Percentiles rank a stretch among this genome's conserved stretches.
Conservation (phyloP, 371 early-diverging fungal genomes). For the Mortierella sp. region DNA sequence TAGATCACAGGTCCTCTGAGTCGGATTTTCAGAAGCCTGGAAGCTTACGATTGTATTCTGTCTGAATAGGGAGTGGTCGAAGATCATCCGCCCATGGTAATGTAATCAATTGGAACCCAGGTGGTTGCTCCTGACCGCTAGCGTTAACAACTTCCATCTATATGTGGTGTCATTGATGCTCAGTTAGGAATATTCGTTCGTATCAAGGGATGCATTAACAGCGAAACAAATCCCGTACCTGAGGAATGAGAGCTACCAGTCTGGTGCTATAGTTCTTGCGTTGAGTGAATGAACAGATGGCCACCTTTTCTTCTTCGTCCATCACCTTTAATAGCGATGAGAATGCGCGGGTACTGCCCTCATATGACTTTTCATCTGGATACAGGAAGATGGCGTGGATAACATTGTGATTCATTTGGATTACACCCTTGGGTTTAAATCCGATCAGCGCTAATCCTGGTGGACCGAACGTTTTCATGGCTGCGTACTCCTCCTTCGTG, state of each 20-base stretch:
- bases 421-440: slow-evolving; percentile 62
- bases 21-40: not conserved
- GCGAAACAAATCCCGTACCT: slow-evolving; percentile 56
- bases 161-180: not conserved
- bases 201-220: not conserved
- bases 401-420: slow-evolving; percentile 69
- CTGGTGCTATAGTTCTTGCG: slow-evolving; percentile 64
- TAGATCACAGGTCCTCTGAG: not conserved
- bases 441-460: slow-evolving; percentile 75
- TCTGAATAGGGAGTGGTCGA: slow-evolving; percentile 60
- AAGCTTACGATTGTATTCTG: slow-evolving; percentile 39
- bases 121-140: slow-evolving; percentile 60
- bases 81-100: slow-evolving; percentile 82
- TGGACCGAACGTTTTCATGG: slow-evolving; percentile 50
- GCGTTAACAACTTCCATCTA: slow-evolving; percentile 44
- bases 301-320: slow-evolving; percentile 65
- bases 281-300: slow-evolving; percentile 70
- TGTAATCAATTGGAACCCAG: slow-evolving; percentile 70
- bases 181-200: not conserved
- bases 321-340: slow-evolving; percentile 70
- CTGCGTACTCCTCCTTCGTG: slow-evolving; percentile 37
- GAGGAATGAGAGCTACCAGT: slow-evolving; percentile 75
- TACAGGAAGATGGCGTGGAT: slow-evolving; percentile 76
- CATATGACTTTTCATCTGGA: slow-evolving; percentile 79
- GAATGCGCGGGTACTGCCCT: slow-evolving; percentile 76